Percentiles rank a stretch among this genome's conserved stretches.
phyloP scores from a whole-genome alignment of 2,329 filamentous ascomycete genomes.

The Pseudogymnoascus sp. region DNA sequence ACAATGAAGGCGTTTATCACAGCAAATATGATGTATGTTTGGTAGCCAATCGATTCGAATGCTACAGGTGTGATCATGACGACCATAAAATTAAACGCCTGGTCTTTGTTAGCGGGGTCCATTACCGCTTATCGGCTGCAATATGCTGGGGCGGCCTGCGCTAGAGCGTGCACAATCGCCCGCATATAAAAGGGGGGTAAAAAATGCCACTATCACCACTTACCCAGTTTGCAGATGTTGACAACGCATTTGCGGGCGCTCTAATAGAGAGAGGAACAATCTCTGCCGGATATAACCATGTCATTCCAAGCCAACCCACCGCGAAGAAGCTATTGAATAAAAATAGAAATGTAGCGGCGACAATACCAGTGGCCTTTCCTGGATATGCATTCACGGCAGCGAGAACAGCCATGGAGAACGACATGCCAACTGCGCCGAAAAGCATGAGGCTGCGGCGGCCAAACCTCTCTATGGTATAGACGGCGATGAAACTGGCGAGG shows the following conservation, averaged over 20 bases:
- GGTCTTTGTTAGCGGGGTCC: neutral
- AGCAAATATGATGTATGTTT: constrained; percentile 59
- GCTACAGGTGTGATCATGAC: constrained; percentile 30
- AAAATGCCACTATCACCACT: neutral
- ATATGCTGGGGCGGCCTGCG: constrained; percentile 19
- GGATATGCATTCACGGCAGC: constrained; percentile 25
- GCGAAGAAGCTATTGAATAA: constrained; percentile 46
- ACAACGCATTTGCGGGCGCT: constrained; percentile 49
- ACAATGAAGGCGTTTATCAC: constrained; percentile 32
- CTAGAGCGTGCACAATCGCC: constrained; percentile 18
- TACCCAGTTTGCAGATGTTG: constrained; percentile 30
- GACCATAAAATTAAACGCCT: constrained; percentile 53
- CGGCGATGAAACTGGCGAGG: constrained; percentile 32
- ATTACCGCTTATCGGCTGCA: constrained; percentile 22
- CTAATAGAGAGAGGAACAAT: constrained; percentile 43
- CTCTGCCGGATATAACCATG: constrained; percentile 50
- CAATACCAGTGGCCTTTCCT: constrained; percentile 25
- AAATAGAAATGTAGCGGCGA: constrained; percentile 33
- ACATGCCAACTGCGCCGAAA: constrained; percentile 56
- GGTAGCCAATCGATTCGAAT: constrained; percentile 43
- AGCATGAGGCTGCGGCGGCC: constrained; percentile 65
- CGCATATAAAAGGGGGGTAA: neutral
- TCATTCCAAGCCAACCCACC: constrained; percentile 43
- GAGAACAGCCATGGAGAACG: constrained; percentile 56
- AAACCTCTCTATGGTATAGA: constrained; percentile 43